Percentiles rank a stretch among this genome's conserved stretches.
Evolutionary conservation across 805 yeast genomes (phyloP).

Genomic region (Kuraishia hungarica): DNA sequence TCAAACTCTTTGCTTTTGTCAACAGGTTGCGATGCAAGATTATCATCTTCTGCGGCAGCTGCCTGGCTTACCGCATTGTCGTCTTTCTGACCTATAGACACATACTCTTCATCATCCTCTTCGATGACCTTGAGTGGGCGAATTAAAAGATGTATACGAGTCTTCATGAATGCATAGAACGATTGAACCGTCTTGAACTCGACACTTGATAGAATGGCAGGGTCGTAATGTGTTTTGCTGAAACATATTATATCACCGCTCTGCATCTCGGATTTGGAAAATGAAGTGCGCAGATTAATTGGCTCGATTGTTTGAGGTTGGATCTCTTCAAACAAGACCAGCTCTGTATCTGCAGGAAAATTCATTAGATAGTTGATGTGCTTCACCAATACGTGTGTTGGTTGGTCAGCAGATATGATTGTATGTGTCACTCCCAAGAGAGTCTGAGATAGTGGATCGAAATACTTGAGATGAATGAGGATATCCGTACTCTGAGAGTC

Average conservation of each 20-base stretch:
- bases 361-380: slow-evolving; percentile 33
- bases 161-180: slow-evolving; percentile 45
- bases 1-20: slow-evolving; percentile 26
- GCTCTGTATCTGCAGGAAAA: slow-evolving; percentile 21
- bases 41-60: slow-evolving; percentile 6
- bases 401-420: slow-evolving; percentile 39
- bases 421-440: slow-evolving; percentile 62
- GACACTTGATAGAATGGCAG: neutral
- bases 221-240: slow-evolving; percentile 12
- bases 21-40: neutral
- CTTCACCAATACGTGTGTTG: slow-evolving; percentile 30
- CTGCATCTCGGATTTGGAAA: slow-evolving; percentile 48
- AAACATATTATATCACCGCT: slow-evolving; percentile 60
- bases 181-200: slow-evolving; percentile 29
- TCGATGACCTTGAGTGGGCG: slow-evolving; percentile 30
- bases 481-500: slow-evolving; percentile 21
- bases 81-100: slow-evolving; percentile 16
- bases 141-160: slow-evolving; percentile 53
- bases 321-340: slow-evolving; percentile 52
- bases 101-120: slow-evolving; percentile 42
- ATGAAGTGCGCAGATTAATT: slow-evolving; percentile 30
- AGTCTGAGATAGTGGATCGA: slow-evolving; percentile 45
- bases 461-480: slow-evolving; percentile 51
- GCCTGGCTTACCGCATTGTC: slow-evolving; percentile 9
- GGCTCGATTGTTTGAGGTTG: slow-evolving; percentile 42